These are phyloP conservation scores for Dipodascus albidus DNA, from an alignment of 805 yeast genomes.

Conservation along the genomic window DNA sequence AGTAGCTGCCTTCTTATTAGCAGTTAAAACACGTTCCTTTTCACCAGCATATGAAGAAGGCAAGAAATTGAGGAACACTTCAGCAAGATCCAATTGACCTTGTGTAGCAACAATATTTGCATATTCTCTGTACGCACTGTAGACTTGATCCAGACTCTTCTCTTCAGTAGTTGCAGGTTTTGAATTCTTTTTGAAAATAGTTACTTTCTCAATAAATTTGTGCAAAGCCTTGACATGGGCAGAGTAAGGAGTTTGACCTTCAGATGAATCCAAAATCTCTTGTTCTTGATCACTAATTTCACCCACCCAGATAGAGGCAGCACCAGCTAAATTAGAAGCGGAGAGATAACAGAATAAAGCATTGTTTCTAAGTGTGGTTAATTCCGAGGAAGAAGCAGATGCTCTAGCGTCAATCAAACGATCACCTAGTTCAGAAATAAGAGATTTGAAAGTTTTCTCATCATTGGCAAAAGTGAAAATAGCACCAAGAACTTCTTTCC, in stretches of 20 bases:
- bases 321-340: slow-evolving; percentile 70
- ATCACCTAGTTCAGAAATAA: slow-evolving; percentile 65
- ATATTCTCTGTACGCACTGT: slow-evolving; percentile 66
- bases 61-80: slow-evolving; percentile 51
- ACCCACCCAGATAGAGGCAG: slow-evolving; percentile 71
- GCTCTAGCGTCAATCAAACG: slow-evolving; percentile 36
- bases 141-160: slow-evolving; percentile 37
- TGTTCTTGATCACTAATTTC: slow-evolving; percentile 48
- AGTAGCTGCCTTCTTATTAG: slow-evolving; percentile 33
- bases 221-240: slow-evolving; percentile 77
- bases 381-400: slow-evolving; percentile 18
- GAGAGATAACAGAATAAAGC: slow-evolving; percentile 72
- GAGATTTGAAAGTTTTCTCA: slow-evolving; percentile 37
- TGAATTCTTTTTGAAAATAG: slow-evolving; percentile 51
- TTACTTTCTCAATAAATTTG: slow-evolving; percentile 72
- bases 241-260: slow-evolving; percentile 51
- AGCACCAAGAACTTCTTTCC: slow-evolving; percentile 74
- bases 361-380: slow-evolving; percentile 41
- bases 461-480: slow-evolving; percentile 45
- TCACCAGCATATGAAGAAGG: slow-evolving; percentile 72
- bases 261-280: slow-evolving; percentile 26
- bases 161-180: slow-evolving; percentile 18
- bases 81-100: slow-evolving; percentile 79
- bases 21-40: slow-evolving; percentile 67
- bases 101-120: slow-evolving; percentile 66